Percentiles rank a stretch among this genome's conserved stretches.
phyloP scores from a whole-genome alignment of 1,284 basidiomycete species.

The Dichomitus squalens region DNA sequence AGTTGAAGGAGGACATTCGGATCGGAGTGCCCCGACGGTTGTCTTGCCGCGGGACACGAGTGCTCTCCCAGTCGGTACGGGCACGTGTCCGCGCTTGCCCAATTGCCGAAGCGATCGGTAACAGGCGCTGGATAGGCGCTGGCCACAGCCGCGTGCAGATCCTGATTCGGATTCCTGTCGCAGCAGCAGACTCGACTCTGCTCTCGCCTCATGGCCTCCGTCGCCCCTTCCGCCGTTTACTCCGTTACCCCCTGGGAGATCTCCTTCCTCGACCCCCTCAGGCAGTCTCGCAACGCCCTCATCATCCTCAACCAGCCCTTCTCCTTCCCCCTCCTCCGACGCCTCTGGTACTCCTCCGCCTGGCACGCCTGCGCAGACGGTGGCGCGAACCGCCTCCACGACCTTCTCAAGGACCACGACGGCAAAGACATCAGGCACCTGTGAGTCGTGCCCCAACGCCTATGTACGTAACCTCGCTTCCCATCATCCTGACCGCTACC shows the following conservation, averaged over 20 bases:
- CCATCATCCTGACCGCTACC: slow-evolving; percentile 3
- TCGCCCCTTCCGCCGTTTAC: slow-evolving; percentile 7
- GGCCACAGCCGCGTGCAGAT: too few relatives aligned
- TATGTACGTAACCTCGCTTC: slow-evolving; percentile 17
- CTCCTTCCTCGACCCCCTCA: slow-evolving; percentile 39
- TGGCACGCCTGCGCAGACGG: slow-evolving; percentile 90
- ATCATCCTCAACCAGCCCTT: slow-evolving; percentile 92
- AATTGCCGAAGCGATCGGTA: too few relatives aligned
- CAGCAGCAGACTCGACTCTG: too few relatives aligned
- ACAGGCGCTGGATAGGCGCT: background rate
- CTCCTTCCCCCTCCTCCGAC: slow-evolving; percentile 58
- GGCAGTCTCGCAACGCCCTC: slow-evolving; percentile 47
- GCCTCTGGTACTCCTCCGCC: slow-evolving; percentile 69
- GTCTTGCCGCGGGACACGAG: slow-evolving; percentile 17
- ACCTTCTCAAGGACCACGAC: slow-evolving; percentile 45
- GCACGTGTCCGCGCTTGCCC: slow-evolving; percentile 22
- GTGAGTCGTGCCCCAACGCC: slow-evolving; percentile 31
- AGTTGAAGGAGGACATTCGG: slow-evolving; percentile 12
- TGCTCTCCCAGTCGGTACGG: slow-evolving; percentile 3
- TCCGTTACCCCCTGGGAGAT: slow-evolving; percentile 28
- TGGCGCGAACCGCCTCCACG: slow-evolving; percentile 87
- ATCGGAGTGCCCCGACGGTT: slow-evolving; percentile 10
- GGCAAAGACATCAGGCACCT: slow-evolving; percentile 31
- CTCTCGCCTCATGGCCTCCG: background rate
- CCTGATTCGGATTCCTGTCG: too few relatives aligned